Evolutionary conservation across 225 moss, liverwort and hornwort species (phyloP), one percentile per base, ranked within the genome.

Genomic region (Climacium dendroides): DNA sequence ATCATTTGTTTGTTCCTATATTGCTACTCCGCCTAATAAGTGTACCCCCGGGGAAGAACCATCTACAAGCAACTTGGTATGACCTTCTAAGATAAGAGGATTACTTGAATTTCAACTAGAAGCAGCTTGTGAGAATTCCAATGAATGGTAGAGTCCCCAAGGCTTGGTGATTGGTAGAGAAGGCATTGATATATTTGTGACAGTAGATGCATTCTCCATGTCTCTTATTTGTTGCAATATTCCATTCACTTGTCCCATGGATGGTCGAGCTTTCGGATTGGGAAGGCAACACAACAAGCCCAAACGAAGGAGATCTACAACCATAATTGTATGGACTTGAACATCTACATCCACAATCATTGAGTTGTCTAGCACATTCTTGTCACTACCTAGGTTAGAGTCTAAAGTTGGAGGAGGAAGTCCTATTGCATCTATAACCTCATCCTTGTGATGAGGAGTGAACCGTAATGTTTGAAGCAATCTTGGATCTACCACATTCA

Each of bases 41-140:
- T n/a, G n/a, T n/a, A n/a, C n/a, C n/a, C n/a, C n/a, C n/a, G n/a
- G n/a, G n/a, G n/a, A n/a, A n/a, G 34, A 22, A 50, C 4, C 8
- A 30, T 32, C 50, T 22, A 75, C 34, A 75, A 22, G 22, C 1
- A 8, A 3, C 13, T 74, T 50, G 3, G 70, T 13, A 19, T 13
- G 3, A 52, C 4, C 5, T 74, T 52, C 3, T 0, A 1, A 22
- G 3, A 13, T 8, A 52, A 5, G 6, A 22, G 23, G 3, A 74
- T 20, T 12, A 13, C 5, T 13, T 34, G 32, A 50, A 0, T 20
- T 74, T 34, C 22, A 52, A 74, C 34, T 52, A 34, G 13, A 2
- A 74, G 4, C 34, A 8, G 52, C 35, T 52, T 75, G 52, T 8
- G 52, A 35, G 0, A 75, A 75, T 34, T 75, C 22, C 1, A 75